phyloP scores from a whole-genome alignment of 2,329 filamentous ascomycete species.

The Metarhizium humberi region DNA sequence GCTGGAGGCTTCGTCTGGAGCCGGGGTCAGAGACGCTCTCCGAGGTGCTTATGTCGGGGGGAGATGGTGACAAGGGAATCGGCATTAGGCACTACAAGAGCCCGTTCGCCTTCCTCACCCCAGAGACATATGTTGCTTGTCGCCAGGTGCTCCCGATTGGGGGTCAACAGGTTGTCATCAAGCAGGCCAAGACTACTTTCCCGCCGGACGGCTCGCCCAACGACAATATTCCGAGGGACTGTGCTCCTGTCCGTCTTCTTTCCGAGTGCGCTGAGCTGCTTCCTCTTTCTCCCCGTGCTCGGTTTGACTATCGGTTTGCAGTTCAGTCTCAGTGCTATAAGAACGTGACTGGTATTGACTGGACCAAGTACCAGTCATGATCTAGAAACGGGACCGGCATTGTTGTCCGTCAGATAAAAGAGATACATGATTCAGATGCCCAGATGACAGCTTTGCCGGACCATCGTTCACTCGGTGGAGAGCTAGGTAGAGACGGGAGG shows the following conservation, averaged over 20 bases:
- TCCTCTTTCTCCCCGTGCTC: not conserved
- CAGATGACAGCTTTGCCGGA: too few relatives aligned
- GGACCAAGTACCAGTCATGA: not conserved
- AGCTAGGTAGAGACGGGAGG: too few relatives aligned
- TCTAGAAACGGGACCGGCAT: too few relatives aligned
- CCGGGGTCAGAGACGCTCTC: not conserved
- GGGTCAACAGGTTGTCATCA: not conserved
- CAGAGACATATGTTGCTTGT: not conserved
- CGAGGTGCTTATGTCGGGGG: not conserved
- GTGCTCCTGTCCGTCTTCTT: not conserved
- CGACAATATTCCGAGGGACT: not conserved
- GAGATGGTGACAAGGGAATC: not conserved
- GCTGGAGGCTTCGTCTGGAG: not conserved
- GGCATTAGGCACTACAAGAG: not conserved
- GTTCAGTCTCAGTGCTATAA: not conserved
- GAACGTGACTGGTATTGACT: not conserved
- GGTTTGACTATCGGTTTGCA: not conserved
- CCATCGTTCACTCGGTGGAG: too few relatives aligned
- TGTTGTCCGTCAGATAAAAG: too few relatives aligned
- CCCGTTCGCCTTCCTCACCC: not conserved
- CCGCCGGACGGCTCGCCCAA: not conserved
- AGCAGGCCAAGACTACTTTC: not conserved
- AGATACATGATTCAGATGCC: too few relatives aligned
- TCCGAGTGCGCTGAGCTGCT: not conserved
- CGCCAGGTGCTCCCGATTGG: not conserved